Evolutionary conservation across 2,329 filamentous ascomycete genomes (phyloP), one percentile per base, ranked within the genome.

Genomic region (Bipolaris oryzae): DNA sequence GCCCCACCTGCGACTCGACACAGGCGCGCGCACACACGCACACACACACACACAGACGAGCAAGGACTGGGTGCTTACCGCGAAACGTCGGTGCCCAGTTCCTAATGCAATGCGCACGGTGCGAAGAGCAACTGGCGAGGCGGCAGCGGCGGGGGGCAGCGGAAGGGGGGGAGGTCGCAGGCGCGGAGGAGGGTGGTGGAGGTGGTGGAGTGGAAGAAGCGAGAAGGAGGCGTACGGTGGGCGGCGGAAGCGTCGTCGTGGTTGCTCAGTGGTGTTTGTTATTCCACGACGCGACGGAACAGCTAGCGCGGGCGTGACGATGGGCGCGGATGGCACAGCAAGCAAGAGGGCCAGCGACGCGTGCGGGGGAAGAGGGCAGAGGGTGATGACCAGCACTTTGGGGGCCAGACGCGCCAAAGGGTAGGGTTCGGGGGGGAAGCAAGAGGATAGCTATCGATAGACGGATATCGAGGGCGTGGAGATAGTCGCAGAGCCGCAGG

Each of bases 1-100:
- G 58, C 61, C 57, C 61, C 58, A 54, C 57, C 39, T 47, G 55
- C 48, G 53, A 66, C 58, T 66, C 60, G 62, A 64, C 46, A 25
- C 37, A 45, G 34, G 18, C 28, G 38, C 28, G 25, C 42, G 20
- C 41, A 44, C 44, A 20, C 37, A 39, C 39, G 25, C 28, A 41
- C 39, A 20, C 28, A 23, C 38, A 45, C 41, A 25, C 28, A 42
- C 21, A 37, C 20, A 37, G 11, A 25, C 44, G 33, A 23, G 33
- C 37, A 45, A 57, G 44, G 50, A 56, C 28, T 53, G 50, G 28
- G 53, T 57, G 56, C 59, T 61, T 61, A 61, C 59, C 53, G 53
- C 56, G 44, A 52, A 52, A 48, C 11, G 58, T 52, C 50, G 53
- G 56, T 41, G 13, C 49, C 11, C 20, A 43, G 37, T 53, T 52